These are phyloP conservation scores for Pseudogymnoascus sp. DNA, from an alignment of 2,329 filamentous ascomycete genomes.

Conservation along the genomic window DNA sequence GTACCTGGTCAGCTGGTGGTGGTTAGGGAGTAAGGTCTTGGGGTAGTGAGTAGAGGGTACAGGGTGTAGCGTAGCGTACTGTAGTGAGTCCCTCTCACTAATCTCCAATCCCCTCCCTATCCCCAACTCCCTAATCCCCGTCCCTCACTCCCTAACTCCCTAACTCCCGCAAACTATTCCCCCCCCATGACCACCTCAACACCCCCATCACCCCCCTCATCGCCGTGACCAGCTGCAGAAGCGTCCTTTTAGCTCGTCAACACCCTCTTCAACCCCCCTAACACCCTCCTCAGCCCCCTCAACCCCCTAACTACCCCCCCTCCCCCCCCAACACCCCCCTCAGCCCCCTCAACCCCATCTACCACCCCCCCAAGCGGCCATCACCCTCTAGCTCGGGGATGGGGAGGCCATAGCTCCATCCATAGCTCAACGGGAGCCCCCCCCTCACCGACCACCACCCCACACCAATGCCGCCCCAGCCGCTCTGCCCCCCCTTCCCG, in stretches of 20 bases:
- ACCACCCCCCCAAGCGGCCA: background rate
- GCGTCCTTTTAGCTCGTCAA: background rate
- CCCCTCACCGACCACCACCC: background rate
- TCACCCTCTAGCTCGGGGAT: too few relatives aligned
- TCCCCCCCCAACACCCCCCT: too few relatives aligned
- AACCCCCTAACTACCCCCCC: background rate
- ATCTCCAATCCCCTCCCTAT: background rate
- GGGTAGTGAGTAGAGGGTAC: background rate
- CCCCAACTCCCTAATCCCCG: background rate
- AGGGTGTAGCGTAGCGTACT: background rate
- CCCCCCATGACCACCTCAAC: background rate
- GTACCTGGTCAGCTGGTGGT: background rate
- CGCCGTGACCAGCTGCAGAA: background rate
- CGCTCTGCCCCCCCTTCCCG: background rate
- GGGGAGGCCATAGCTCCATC: too few relatives aligned
- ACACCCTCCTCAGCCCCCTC: background rate
- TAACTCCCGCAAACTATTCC: background rate
- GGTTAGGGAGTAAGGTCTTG: background rate
- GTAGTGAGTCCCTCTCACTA: background rate
- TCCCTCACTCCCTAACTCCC: background rate
- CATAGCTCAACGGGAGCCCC: too few relatives aligned
- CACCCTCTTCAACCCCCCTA: background rate
- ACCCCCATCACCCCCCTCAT: background rate
- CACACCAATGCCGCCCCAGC: background rate
- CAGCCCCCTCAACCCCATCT: too few relatives aligned